Conservation (phyloP, 179 eudicot species). For the Silene vulgaris region DNA sequence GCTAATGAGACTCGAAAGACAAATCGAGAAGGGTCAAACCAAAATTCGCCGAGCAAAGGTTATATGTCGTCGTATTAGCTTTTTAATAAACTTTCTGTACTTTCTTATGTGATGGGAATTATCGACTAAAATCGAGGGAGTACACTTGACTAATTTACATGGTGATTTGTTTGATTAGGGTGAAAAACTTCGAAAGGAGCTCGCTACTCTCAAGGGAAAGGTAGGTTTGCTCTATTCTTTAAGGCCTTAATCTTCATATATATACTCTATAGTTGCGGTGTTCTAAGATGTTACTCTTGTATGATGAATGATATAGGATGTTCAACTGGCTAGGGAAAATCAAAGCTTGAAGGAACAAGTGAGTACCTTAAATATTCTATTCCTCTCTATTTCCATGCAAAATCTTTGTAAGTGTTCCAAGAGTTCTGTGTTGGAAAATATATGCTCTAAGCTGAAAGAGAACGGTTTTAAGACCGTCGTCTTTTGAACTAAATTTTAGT, state of each 20-base stretch:
- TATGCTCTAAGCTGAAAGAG: too few relatives aligned
- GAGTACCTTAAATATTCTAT: not conserved
- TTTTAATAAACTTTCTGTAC: not conserved
- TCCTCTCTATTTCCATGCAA: too few relatives aligned
- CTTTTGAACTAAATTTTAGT: too few relatives aligned
- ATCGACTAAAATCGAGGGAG: not conserved
- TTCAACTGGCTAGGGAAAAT: constrained; percentile 29
- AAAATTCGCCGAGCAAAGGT: constrained; percentile 55
- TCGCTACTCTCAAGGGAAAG: constrained; percentile 44
- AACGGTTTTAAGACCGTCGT: too few relatives aligned
- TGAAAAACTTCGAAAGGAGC: constrained; percentile 42
- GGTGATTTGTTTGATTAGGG: constrained; percentile 25
- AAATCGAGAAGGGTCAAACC: constrained; percentile 41
- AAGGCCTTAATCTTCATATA: too few relatives aligned
- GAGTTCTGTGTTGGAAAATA: too few relatives aligned
- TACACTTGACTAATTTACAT: not conserved
- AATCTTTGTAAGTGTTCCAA: too few relatives aligned
- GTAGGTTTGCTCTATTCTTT: constrained; percentile 18
- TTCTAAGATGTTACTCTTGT: not conserved
- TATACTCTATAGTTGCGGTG: not conserved
- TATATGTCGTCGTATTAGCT: too few relatives aligned
- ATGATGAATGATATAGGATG: constrained; percentile 22
- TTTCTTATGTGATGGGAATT: not conserved
- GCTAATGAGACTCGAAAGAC: constrained; percentile 51
- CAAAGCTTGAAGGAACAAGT: constrained; percentile 32